Evolutionary conservation across 140 eudicot genomes (phyloP).

Genomic region (Eryngium alpinum): DNA sequence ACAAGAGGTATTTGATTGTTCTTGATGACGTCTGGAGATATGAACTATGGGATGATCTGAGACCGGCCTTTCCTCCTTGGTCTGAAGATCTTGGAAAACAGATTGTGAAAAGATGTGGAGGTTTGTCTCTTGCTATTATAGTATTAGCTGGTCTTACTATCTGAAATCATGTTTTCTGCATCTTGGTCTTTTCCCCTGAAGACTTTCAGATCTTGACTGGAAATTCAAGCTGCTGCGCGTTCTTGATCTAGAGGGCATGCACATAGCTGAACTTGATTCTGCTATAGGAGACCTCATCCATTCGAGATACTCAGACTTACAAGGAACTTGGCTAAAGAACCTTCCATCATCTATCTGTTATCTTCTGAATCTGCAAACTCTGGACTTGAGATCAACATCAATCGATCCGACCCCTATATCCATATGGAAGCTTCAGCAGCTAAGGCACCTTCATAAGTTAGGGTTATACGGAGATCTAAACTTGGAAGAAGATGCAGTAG

Average conservation of each 20-base stretch:
- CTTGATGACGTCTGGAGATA: slow-evolving; percentile 7
- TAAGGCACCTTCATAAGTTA: slow-evolving; percentile 28
- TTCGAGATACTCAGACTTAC: slow-evolving; percentile 37
- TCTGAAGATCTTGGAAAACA: not conserved
- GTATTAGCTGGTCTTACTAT: not conserved
- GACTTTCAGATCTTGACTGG: slow-evolving; percentile 1
- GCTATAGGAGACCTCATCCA: slow-evolving; percentile 28
- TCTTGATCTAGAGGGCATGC: slow-evolving; percentile 24
- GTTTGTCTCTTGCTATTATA: slow-evolving; percentile 12
- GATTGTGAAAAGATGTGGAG: slow-evolving; percentile 9
- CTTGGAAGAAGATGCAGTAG: not conserved
- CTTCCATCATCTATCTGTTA: slow-evolving; percentile 28
- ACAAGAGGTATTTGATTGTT: slow-evolving; percentile 13
- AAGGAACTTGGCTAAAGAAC: slow-evolving; percentile 23
- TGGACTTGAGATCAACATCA: slow-evolving; percentile 28
- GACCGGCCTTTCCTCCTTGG: slow-evolving; percentile 6
- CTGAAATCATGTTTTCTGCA: slow-evolving; percentile 12
- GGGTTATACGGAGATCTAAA: not conserved
- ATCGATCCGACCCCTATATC: slow-evolving; percentile 27
- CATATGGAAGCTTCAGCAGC: slow-evolving; percentile 42
- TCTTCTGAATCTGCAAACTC: slow-evolving; percentile 39
- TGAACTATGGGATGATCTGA: slow-evolving; percentile 10
- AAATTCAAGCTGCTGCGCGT: slow-evolving; percentile 8
- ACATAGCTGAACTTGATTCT: slow-evolving; percentile 31
- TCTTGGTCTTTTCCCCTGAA: slow-evolving; percentile 13